These are phyloP conservation scores for Kokia cookei DNA, from an alignment of 441 rosid species.

Conservation along the genomic window DNA sequence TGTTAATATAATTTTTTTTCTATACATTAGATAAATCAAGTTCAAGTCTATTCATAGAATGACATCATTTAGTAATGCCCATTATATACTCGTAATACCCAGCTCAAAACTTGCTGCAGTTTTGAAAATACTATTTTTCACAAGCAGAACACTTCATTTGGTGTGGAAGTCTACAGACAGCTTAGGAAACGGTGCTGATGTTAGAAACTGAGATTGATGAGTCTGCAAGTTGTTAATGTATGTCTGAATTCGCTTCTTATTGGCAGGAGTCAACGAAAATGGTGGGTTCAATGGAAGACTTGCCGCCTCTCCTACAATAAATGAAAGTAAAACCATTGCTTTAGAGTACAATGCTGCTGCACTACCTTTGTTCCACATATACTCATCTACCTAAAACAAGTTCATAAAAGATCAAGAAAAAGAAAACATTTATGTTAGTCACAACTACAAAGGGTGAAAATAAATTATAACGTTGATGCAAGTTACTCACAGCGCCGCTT, in stretches of 20 bases:
- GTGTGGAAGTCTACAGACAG: slow-evolving; percentile 5
- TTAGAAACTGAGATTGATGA: slow-evolving; percentile 45
- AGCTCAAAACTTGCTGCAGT: slow-evolving; percentile 6
- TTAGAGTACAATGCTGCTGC: slow-evolving; percentile 59
- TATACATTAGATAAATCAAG: slow-evolving; percentile 2
- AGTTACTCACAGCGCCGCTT: slow-evolving; percentile 59
- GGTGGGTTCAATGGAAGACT: slow-evolving; percentile 58
- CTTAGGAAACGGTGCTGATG: slow-evolving; percentile 7
- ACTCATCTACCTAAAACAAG: slow-evolving; percentile 55
- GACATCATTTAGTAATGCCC: neutral
- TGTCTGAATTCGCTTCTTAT: slow-evolving; percentile 46
- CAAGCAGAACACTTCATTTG: slow-evolving; percentile 15
- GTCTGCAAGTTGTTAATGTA: slow-evolving; percentile 54
- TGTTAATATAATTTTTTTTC: neutral
- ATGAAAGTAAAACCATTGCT: slow-evolving; percentile 66
- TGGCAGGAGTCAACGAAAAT: slow-evolving; percentile 41
- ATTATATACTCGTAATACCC: slow-evolving; percentile 10
- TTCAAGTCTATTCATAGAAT: neutral
- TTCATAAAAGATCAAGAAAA: neutral
- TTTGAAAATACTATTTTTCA: slow-evolving; percentile 17
- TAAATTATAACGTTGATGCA: neutral
- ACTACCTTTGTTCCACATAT: slow-evolving; percentile 42
- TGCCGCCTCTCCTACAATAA: slow-evolving; percentile 61
- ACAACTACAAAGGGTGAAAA: neutral
- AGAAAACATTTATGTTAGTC: neutral